A percentile compares a stretch with the other conserved stretches of the same genome.
These are phyloP conservation scores for Paecilomyces dactylethromorphus DNA, from an alignment of 2,329 filamentous ascomycete species.

Conservation along the genomic window DNA sequence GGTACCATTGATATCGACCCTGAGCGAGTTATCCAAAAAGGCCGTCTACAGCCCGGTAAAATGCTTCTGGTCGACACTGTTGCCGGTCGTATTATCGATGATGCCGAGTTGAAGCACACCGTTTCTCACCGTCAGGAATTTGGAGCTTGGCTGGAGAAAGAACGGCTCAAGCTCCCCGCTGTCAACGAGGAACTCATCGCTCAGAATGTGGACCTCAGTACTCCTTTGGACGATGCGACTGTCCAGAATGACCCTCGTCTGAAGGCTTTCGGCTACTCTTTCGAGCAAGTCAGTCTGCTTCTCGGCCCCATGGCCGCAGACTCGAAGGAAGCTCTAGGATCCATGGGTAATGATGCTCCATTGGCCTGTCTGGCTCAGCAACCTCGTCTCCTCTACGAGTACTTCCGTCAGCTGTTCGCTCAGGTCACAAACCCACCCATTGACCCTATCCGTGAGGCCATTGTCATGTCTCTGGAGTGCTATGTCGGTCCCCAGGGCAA, in stretches of 20 bases:
- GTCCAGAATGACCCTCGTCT: slow-evolving; percentile 81
- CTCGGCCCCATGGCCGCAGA: slow-evolving; percentile 94
- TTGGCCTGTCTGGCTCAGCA: slow-evolving; percentile 86
- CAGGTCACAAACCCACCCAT: slow-evolving; percentile 98
- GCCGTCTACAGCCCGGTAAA: slow-evolving; percentile 84
- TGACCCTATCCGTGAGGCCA: slow-evolving; percentile 92
- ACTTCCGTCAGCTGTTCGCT: slow-evolving; percentile 95
- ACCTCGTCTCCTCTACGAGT: slow-evolving; percentile 84
- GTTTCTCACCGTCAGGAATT: slow-evolving; percentile 87
- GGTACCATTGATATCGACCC: slow-evolving; percentile 89
- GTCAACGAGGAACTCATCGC: slow-evolving; percentile 58
- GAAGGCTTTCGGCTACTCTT: slow-evolving; percentile 85
- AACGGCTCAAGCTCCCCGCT: slow-evolving; percentile 74
- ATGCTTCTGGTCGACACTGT: slow-evolving; percentile 95
- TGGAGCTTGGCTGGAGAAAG: slow-evolving; percentile 76
- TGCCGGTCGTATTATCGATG: slow-evolving; percentile 84
- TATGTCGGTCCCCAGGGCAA: slow-evolving; percentile 96
- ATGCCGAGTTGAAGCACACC: slow-evolving; percentile 81
- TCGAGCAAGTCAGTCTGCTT: slow-evolving; percentile 88
- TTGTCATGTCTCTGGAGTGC: slow-evolving; percentile 96
- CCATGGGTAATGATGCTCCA: slow-evolving; percentile 96
- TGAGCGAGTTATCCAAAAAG: slow-evolving; percentile 85
- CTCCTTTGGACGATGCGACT: slow-evolving; percentile 60
- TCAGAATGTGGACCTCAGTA: slow-evolving; percentile 54
- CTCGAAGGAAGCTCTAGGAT: slow-evolving; percentile 93